Conservation (phyloP, 2,329 filamentous ascomycete genomes). For the Eutypa lata region DNA sequence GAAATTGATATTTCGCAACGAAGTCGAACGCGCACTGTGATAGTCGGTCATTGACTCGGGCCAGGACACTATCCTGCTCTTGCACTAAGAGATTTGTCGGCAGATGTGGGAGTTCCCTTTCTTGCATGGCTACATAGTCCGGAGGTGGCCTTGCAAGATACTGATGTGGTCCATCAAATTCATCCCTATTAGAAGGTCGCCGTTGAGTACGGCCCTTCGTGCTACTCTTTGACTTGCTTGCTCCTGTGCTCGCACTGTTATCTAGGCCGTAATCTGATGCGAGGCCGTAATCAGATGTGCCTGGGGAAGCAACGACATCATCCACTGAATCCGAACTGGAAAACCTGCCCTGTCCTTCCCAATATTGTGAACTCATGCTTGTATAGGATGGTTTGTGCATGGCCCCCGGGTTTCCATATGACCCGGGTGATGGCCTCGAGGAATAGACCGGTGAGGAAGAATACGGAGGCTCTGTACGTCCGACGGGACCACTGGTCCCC, state of each 20-base stretch:
- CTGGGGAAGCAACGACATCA: constrained; percentile 56
- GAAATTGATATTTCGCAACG: constrained; percentile 87
- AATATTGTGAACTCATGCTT: constrained; percentile 39
- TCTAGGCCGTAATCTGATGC: constrained; percentile 59
- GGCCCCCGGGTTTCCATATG: constrained; percentile 29
- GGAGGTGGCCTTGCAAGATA: constrained; percentile 71
- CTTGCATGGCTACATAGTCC: constrained; percentile 70
- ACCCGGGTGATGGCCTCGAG: constrained; percentile 39
- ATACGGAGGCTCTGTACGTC: constrained; percentile 38
- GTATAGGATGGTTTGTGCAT: constrained; percentile 36
- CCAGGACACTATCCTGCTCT: constrained; percentile 80
- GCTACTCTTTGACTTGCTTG: constrained; percentile 43
- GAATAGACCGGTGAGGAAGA: constrained; percentile 38
- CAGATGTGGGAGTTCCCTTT: constrained; percentile 76
- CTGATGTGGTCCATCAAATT: constrained; percentile 86
- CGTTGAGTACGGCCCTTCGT: constrained; percentile 57
- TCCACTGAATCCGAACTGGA: constrained; percentile 58
- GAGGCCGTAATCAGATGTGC: constrained; percentile 58
- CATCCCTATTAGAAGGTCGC: constrained; percentile 76
- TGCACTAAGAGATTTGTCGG: constrained; percentile 79
- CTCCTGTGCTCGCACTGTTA: constrained; percentile 38
- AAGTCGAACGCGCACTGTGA: constrained; percentile 88
- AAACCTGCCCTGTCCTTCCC: constrained; percentile 48
- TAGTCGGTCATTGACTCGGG: constrained; percentile 77
- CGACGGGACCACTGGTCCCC: constrained; percentile 33